A percentile compares a stretch with the other conserved stretches of the same genome.
Conservation (phyloP, 1,284 basidiomycete genomes). For the Coniophora puteana region DNA sequence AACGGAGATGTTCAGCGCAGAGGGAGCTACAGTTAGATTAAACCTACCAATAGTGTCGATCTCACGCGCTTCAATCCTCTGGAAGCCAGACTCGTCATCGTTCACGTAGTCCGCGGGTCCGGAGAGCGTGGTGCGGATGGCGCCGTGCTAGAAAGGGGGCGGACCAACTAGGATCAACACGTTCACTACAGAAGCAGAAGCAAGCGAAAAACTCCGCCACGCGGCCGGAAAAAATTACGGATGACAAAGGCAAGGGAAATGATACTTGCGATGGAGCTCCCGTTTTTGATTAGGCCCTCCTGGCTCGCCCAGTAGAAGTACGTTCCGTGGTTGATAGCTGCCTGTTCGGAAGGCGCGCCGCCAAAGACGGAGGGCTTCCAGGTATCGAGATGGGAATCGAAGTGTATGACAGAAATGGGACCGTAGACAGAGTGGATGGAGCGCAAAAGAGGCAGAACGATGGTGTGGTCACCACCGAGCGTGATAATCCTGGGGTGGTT, state of each 20-base stretch:
- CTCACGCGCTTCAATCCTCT: constrained; percentile 72
- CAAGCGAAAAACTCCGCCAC: too few species aligned
- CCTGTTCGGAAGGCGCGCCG: constrained; percentile 62
- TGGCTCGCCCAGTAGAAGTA: constrained; percentile 78
- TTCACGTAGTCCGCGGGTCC: constrained; percentile 69
- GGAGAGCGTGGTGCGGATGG: constrained; percentile 72
- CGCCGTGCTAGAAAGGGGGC: constrained; percentile 60
- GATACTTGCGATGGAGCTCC: constrained; percentile 78
- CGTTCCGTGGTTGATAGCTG: constrained; percentile 71
- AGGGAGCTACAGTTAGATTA: neutral
- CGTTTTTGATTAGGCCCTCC: constrained; percentile 72
- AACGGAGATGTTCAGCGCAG: constrained; percentile 1
- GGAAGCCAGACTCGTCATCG: constrained; percentile 64
- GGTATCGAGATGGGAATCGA: constrained; percentile 74
- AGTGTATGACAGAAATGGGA: constrained; percentile 74
- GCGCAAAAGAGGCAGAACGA: constrained; percentile 55
- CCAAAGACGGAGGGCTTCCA: constrained; percentile 74
- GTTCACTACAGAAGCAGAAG: too few species aligned
- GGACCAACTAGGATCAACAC: constrained; percentile 70
- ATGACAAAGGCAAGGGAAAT: constrained; percentile 22
- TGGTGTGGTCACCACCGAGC: constrained; percentile 77
- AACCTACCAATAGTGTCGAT: constrained; percentile 64
- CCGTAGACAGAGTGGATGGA: constrained; percentile 70
- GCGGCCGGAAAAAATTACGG: constrained; percentile 15
- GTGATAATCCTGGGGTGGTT: constrained; percentile 68